Base-by-base conservation (phyloP, 441 rosid species). In the Adansonia madagascariensis region DNA sequence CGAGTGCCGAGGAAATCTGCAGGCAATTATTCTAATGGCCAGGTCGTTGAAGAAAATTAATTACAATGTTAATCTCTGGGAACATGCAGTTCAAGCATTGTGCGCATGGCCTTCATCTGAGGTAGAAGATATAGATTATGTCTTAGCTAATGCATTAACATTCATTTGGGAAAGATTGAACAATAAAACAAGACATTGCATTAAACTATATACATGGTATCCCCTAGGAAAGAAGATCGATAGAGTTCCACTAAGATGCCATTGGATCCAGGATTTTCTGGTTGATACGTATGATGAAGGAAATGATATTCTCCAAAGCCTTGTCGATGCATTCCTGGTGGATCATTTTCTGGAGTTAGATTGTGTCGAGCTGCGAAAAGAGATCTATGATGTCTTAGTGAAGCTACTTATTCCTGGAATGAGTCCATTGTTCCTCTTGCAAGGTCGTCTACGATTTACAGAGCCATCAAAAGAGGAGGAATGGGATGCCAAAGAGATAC, bases 391-490 rank as follows among this genome's bases (percentile, higher is more conserved):
- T n/a, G 59, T 55, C 59, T 55, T 55, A n/a, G 59, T 55, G 59
- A 17, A 55, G 59, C 22, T 55, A 6, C 59, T 55, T 55, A 55
- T 55, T n/a, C 59, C 22, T n/a, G 17, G 59, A n/a, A n/a, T n/a
- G 9, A 55, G 59, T 55, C 59, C 22, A n/a, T 20, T n/a, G 17
- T 53, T 53, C 8, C 8, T 53, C 20, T 15, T 53, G 20, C 18
- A 15, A 53, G 20, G 57, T 0, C 5, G 20, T 53, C 20, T 15
- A n/a, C 6, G 57, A 53, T 1, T 44, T 12, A 35, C 14, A 47
- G 1, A 22, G 46, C 63, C 77, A 76, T 62, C 78, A 44, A 82
- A 77, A 80, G 43, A 10, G 49, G 61, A 49, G 78, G 66, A 67
- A 11, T 63, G 47, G 68, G 68, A 63, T 63, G 68, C 44, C 41